Conservation (phyloP, 2,329 filamentous ascomycete species). For the Nigrograna mackinnonii region DNA sequence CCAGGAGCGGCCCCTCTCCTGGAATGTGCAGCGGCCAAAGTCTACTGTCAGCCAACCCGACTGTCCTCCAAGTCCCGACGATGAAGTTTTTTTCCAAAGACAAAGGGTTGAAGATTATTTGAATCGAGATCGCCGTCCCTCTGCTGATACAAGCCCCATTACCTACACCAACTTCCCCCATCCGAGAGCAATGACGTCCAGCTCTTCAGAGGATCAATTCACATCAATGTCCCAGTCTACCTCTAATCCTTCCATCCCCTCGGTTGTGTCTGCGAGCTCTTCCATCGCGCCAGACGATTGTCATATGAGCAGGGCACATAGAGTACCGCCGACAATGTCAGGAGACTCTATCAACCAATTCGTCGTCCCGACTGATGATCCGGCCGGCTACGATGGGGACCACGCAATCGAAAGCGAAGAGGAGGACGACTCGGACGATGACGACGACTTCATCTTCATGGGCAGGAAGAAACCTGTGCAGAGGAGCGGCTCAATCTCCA, state of each 20-base stretch:
- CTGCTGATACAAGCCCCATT: constrained; percentile 45
- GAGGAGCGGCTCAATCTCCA: constrained; percentile 42
- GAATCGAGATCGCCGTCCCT: constrained; percentile 30
- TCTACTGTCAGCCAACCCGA: constrained; percentile 34
- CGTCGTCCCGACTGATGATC: constrained; percentile 30
- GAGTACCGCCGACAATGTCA: constrained; percentile 28
- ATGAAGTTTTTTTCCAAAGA: constrained; percentile 33
- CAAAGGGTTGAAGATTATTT: constrained; percentile 34
- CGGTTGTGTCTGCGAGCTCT: constrained; percentile 52
- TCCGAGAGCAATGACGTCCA: constrained; percentile 39
- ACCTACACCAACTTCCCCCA: constrained; percentile 23
- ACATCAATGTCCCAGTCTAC: constrained; percentile 54
- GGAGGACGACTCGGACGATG: constrained; percentile 43
- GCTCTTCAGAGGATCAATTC: constrained; percentile 53
- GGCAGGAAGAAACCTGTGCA: constrained; percentile 42
- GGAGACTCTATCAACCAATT: constrained; percentile 39
- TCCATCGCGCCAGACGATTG: constrained; percentile 45
- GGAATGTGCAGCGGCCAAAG: constrained; percentile 22
- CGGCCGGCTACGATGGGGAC: constrained; percentile 43
- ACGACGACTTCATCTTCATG: constrained; percentile 43
- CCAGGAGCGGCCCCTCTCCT: constrained; percentile 25
- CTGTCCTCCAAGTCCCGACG: constrained; percentile 54
- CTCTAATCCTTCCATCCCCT: constrained; percentile 56
- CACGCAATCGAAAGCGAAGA: constrained; percentile 47
- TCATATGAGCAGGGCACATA: constrained; percentile 17